Evolutionary conservation across 192 early-diverging fungal genomes (phyloP).

Genomic region (Piromyces finnis): DNA sequence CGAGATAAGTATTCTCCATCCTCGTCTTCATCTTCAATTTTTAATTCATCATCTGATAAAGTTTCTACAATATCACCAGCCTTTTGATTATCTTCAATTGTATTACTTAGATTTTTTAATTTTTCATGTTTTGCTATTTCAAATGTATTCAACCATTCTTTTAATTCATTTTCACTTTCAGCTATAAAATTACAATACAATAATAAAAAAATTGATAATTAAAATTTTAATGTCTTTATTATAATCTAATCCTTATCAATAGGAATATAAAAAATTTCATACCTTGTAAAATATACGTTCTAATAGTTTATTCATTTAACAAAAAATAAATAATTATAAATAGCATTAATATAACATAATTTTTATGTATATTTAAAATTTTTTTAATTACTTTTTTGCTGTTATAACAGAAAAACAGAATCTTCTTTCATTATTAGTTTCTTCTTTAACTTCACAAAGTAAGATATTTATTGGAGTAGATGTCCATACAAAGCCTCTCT

Average conservation of each 20-base stretch:
- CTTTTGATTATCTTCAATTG: not conserved
- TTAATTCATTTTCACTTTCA: conserved; percentile 49
- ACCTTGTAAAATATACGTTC: no score
- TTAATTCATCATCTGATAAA: not conserved
- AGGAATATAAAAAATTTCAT: no score
- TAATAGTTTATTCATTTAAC: no score
- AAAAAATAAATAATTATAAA: no score
- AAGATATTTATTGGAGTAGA: conserved; percentile 34
- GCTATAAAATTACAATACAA: conserved; percentile 9
- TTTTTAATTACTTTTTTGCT: conserved; percentile 31
- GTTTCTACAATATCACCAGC: not conserved
- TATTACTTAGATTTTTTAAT: not conserved
- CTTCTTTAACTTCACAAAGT: conserved; percentile 27
- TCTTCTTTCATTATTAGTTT: conserved; percentile 35
- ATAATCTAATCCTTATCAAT: no score
- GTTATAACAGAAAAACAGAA: conserved; percentile 54
- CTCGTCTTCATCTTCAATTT: not conserved
- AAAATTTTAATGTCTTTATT: no score
- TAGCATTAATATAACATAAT: no score
- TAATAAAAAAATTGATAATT: no score
- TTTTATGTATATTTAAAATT: no score
- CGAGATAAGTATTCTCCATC: not conserved
- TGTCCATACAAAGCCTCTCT: conserved; percentile 22
- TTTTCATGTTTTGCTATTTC: conserved; percentile 30
- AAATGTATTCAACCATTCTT: conserved; percentile 42